Evolutionary conservation across 2,329 filamentous ascomycete species (phyloP).

Genomic region (Phoma herbarum): DNA sequence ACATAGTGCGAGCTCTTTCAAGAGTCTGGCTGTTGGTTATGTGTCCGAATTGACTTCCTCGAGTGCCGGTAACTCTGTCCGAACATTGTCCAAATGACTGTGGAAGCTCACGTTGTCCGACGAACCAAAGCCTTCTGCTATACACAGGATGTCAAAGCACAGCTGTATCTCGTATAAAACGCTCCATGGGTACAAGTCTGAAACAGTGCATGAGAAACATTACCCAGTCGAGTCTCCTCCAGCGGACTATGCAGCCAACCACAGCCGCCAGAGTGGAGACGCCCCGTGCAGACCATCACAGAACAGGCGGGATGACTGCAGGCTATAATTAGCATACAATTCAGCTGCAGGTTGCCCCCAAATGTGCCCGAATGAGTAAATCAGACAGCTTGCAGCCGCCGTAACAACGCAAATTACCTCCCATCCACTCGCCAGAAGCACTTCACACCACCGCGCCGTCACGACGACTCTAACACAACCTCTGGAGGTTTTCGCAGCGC

Average conservation of each 20-base stretch:
- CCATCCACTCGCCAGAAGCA: slow-evolving; percentile 9
- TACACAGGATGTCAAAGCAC: background rate
- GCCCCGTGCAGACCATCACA: slow-evolving; percentile 11
- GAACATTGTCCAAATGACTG: background rate
- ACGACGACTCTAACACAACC: slow-evolving; percentile 7
- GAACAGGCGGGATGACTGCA: slow-evolving; percentile 13
- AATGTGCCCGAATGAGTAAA: slow-evolving; percentile 22
- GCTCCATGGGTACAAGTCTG: slow-evolving; percentile 3
- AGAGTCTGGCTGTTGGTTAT: background rate
- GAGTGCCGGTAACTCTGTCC: too few relatives aligned
- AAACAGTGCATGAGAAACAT: background rate
- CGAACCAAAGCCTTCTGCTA: background rate
- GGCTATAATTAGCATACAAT: slow-evolving; percentile 21
- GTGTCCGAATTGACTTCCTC: background rate
- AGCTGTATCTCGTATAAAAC: background rate
- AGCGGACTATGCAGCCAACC: slow-evolving; percentile 12
- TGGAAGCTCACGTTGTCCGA: background rate
- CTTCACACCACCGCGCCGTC: slow-evolving; percentile 8
- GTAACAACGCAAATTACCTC: slow-evolving; percentile 18
- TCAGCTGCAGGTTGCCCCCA: slow-evolving; percentile 22
- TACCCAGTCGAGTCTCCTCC: slow-evolving; percentile 6
- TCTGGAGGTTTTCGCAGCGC: slow-evolving; percentile 23
- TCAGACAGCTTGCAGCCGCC: slow-evolving; percentile 18
- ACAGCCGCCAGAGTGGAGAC: slow-evolving; percentile 8
- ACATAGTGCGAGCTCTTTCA: background rate